A percentile compares a stretch with the other conserved stretches of the same genome.
phyloP scores from a whole-genome alignment of 2,329 filamentous ascomycete species.

The Ophiosphaerella herpotricha region DNA sequence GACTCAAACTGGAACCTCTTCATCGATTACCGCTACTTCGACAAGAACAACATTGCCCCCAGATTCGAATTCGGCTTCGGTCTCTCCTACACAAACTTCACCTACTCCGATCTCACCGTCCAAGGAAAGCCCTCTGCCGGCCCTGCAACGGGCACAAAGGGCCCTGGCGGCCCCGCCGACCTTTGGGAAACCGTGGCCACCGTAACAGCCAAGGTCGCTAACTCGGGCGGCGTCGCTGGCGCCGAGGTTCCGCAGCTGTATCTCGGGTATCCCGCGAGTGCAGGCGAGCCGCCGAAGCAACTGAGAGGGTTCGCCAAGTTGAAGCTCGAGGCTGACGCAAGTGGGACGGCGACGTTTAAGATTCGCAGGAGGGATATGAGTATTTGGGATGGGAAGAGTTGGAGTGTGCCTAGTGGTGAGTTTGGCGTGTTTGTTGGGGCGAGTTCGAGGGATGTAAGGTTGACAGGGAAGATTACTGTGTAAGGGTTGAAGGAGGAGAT shows the following conservation, averaged over 20 bases:
- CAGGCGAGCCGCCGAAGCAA: slow-evolving; percentile 39
- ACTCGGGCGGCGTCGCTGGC: slow-evolving; percentile 41
- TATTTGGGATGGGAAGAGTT: slow-evolving; percentile 42
- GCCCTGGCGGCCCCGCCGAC: slow-evolving; percentile 34
- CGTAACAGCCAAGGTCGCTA: slow-evolving; percentile 41
- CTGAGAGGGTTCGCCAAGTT: slow-evolving; percentile 45
- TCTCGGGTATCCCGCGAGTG: slow-evolving; percentile 39
- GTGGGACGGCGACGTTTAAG: slow-evolving; percentile 39
- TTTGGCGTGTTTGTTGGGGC: slow-evolving; percentile 40
- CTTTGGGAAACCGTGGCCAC: slow-evolving; percentile 44
- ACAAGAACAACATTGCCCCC: slow-evolving; percentile 47
- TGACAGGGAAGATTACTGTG: slow-evolving; percentile 40
- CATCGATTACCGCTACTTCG: slow-evolving; percentile 54
- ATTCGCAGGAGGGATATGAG: slow-evolving; percentile 44
- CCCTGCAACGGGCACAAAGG: slow-evolving; percentile 29
- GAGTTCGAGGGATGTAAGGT: slow-evolving; percentile 43
- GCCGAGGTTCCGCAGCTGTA: slow-evolving; percentile 48
- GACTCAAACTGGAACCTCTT: slow-evolving; percentile 48
- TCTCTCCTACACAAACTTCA: slow-evolving; percentile 51
- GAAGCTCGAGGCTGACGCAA: slow-evolving; percentile 35
- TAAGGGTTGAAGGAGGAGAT: slow-evolving; percentile 8
- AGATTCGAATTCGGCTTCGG: slow-evolving; percentile 54
- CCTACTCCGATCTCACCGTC: slow-evolving; percentile 42
- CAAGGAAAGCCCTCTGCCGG: slow-evolving; percentile 26
- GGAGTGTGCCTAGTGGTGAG: slow-evolving; percentile 42